Evolutionary conservation across 495 filamentous ascomycete genomes (phyloP), one percentile per base, ranked within the genome.

Genomic region (Aspergillus wentii): DNA sequence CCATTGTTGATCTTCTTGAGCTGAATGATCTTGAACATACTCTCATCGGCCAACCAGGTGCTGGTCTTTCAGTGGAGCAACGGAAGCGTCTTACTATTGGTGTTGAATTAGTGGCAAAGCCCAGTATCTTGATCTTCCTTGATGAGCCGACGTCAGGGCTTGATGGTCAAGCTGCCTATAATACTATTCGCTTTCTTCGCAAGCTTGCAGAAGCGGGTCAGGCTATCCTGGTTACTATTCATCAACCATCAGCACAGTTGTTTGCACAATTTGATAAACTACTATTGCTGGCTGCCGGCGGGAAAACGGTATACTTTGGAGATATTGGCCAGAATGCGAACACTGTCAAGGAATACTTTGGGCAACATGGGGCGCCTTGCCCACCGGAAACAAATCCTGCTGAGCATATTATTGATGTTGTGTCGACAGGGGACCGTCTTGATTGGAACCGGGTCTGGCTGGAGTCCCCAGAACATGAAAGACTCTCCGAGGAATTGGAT

Each of bases 321-420:
- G 66, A 75, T 18, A 63, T 80, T 15, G 78, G 77, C 1, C 57
- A 72, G 8, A 72, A 76, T 35, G 70, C 62, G 6, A 38, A 61
- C 4, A 62, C 54, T 51, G 66, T 43, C 66, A 81, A 51, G 67
- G 67, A 59, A 79, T 94, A 94, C 58, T 95, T 95, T 45, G 78
- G 82, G 48, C 69, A 74, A 23, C 78, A 87, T 49, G 82, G 87
- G 17, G 85, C 82, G 2, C 65, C 73, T 11, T 95, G 88, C 57
- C 84, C 85, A 2, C 41, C 64, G 3, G 76, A 81, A 5, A 79
- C 82, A 5, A 96, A 74, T 32, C 88, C 88, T 15, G 90, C 90
- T 8, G 90, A 95, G 56, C 88, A 83, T 77, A 94, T 96, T 85
- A 71, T 96, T 23, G 87, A 94, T 51, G 83, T 86, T 34, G 90